Conservation (phyloP, 805 yeast genomes). For the Nakazawaea sp. region DNA sequence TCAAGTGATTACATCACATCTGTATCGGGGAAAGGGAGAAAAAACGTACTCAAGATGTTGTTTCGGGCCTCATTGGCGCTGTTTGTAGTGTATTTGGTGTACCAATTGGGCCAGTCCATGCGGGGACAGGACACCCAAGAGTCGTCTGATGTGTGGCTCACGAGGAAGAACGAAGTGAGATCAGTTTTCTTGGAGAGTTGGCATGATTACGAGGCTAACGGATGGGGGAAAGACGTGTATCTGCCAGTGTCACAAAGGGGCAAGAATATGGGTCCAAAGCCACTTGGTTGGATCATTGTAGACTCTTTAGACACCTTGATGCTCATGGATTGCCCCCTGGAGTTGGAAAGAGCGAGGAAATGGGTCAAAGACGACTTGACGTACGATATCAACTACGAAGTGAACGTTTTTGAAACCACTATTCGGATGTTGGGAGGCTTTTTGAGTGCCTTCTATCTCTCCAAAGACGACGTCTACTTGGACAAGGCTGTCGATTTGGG, state of each 20-base stretch:
- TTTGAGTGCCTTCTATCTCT: constrained; percentile 71
- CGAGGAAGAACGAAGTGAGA: constrained; percentile 51
- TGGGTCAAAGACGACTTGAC: constrained; percentile 71
- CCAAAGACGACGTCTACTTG: constrained; percentile 62
- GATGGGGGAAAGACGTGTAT: constrained; percentile 82
- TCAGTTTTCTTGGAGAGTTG: constrained; percentile 70
- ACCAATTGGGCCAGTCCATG: constrained; percentile 11
- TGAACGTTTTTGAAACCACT: constrained; percentile 89
- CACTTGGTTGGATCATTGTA: constrained; percentile 90
- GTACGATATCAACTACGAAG: constrained; percentile 67
- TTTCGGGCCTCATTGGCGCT: constrained; percentile 35
- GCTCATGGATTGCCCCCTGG: constrained; percentile 65
- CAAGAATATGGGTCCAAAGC: constrained; percentile 70
- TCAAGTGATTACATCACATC: constrained; percentile 12
- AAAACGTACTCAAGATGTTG: constrained; percentile 27
- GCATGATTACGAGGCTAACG: constrained; percentile 67
- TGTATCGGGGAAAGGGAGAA: background rate
- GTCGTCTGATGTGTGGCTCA: constrained; percentile 32
- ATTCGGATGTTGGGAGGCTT: constrained; percentile 91
- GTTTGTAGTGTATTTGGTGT: constrained; percentile 31
- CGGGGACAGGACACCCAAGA: background rate
- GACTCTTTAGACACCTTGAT: constrained; percentile 80
- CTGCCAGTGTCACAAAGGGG: constrained; percentile 59
- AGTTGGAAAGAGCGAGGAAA: constrained; percentile 52
- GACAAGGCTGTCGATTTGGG: constrained; percentile 79